phyloP scores from a whole-genome alignment of 129 eudicot genomes.

The Pseudognaphalium luteoalbum region DNA sequence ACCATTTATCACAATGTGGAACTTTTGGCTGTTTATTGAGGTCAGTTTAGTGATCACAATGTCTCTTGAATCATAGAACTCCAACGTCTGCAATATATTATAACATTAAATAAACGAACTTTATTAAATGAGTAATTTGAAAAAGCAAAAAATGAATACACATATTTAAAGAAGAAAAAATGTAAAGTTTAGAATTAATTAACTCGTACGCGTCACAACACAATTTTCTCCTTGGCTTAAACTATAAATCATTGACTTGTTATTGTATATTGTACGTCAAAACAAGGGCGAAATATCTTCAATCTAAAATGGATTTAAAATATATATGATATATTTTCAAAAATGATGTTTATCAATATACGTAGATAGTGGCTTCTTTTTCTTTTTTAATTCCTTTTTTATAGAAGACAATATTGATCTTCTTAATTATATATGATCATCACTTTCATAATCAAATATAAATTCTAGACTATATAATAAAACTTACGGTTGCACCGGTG shows the following conservation, averaged over 20 bases:
- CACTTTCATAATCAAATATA: neutral
- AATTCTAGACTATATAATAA: neutral
- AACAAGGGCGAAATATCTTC: neutral
- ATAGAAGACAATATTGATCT: neutral
- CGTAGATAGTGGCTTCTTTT: neutral
- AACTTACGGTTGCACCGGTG: conserved; percentile 56
- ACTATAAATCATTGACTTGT: neutral
- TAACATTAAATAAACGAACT: no score
- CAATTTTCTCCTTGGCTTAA: neutral
- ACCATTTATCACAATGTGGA: conserved; percentile 47
- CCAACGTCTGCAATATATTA: conserved; percentile 32
- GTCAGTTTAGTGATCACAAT: conserved; percentile 43
- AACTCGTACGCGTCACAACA: neutral
- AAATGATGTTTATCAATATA: neutral
- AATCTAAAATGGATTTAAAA: neutral
- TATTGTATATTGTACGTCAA: neutral
- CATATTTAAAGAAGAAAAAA: neutral
- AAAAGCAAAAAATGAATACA: no score
- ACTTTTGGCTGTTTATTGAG: conserved; percentile 52
- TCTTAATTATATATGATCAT: neutral
- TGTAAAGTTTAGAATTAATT: no score
- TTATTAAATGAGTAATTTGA: neutral
- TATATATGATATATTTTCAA: neutral
- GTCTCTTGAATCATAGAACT: conserved; percentile 39
- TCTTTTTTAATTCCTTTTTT: neutral